Percentiles rank a stretch among this genome's conserved stretches.
Conservation (phyloP, 352 stramenopile species). For the Globisporangium spinosum region DNA sequence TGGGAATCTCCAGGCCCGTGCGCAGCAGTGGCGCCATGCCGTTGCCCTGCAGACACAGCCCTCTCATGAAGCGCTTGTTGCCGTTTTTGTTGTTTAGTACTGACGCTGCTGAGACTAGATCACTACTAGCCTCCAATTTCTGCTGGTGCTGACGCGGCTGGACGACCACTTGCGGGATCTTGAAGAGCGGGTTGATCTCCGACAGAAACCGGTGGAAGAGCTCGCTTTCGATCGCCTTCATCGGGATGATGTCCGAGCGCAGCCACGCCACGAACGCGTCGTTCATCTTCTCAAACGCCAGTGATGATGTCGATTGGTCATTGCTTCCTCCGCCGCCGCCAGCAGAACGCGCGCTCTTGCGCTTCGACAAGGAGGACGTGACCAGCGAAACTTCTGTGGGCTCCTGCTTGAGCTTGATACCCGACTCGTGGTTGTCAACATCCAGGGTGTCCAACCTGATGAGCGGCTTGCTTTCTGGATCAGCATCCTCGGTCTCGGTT, state of each 20-base stretch:
- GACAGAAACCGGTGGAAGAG: conserved; percentile 36
- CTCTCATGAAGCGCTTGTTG: conserved; percentile 35
- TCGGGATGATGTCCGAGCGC: conserved; percentile 39
- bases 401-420: conserved; percentile 21
- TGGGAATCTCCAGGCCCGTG: conserved; percentile 37
- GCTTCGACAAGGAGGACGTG: background rate
- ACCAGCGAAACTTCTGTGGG: background rate
- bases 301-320: background rate
- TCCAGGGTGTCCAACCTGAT: background rate
- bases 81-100: background rate
- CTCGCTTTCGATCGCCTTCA: conserved; percentile 35
- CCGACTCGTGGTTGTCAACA: background rate
- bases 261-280: conserved; percentile 44
- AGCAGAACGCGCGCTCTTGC: background rate
- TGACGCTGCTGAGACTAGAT: background rate
- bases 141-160: conserved; percentile 17
- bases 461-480: background rate
- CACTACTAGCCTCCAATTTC: conserved; percentile 2
- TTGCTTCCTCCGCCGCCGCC: background rate
- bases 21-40: conserved; percentile 24
- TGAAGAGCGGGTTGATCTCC: conserved; percentile 38
- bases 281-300: conserved; percentile 16
- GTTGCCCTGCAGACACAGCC: conserved; percentile 45
- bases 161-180: conserved; percentile 35
- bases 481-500: background rate